Conservation (phyloP, 306 rosid species). For the Mucuna pruriens region DNA sequence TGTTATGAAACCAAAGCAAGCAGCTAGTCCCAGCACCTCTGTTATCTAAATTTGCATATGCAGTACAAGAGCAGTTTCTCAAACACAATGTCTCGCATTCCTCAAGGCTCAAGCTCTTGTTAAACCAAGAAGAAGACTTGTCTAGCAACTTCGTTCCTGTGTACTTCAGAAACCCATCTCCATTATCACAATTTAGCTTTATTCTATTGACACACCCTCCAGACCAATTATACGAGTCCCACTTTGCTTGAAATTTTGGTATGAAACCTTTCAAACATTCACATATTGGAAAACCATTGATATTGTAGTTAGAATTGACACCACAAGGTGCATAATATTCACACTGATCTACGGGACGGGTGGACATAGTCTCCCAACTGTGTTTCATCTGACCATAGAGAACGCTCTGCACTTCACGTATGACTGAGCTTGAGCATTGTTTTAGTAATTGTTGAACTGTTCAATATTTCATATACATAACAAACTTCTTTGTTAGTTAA, state of each 20-base stretch:
- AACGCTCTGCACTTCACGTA: background rate
- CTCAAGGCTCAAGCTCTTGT: background rate
- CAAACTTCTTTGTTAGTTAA: background rate
- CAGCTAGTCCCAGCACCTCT: background rate
- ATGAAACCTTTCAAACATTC: conserved; percentile 18
- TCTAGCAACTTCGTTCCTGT: conserved; percentile 30
- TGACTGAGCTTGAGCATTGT: background rate
- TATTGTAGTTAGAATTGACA: background rate
- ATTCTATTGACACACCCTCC: conserved; percentile 17
- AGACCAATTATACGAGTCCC: conserved; percentile 12
- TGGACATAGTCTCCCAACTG: background rate
- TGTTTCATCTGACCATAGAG: background rate
- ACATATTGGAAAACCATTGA: background rate
- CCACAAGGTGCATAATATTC: conserved; percentile 4
- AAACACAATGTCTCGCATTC: conserved; percentile 36
- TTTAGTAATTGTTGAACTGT: background rate
- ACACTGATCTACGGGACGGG: background rate
- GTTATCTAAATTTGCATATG: background rate
- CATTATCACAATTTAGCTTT: background rate
- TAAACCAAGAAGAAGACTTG: conserved; percentile 10
- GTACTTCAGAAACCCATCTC: conserved; percentile 3
- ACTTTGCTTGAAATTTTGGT: conserved; percentile 14
- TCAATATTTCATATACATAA: background rate
- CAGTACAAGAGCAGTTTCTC: conserved; percentile 25
- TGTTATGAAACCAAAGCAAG: background rate